Base-by-base conservation (phyloP, 2,329 filamentous ascomycete genomes). In the Polytolypa hystricis region DNA sequence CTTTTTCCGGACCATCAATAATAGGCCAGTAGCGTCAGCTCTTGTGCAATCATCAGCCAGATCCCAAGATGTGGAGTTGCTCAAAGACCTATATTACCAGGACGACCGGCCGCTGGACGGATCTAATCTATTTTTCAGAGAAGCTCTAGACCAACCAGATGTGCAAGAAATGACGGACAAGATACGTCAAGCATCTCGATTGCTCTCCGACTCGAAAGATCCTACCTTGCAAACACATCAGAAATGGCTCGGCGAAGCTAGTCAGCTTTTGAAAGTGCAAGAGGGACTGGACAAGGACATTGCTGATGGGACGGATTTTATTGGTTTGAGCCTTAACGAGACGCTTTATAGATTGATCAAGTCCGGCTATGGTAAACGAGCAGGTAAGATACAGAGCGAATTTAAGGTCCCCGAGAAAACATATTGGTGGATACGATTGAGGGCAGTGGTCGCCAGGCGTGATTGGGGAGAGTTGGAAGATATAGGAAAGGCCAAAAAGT, bases 81-180 rank as follows among this genome's bases (percentile, higher is more conserved):
- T 98, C 17, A 98, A 96, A 53, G 91, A 96, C 54, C 68, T 98
- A 3, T 98, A 91, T 64, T 98, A 98, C 56, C 91, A 96, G 62
- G 91, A 96, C 51, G 91, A 98, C 56, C 77, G 89, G 4, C 77
- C 87, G 3, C 67, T 86, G 4, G 91, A 96, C 46, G 86, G 91
- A 3, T 83, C 89, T 0, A 82, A 85, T 40, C 77, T 98, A 2
- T 82, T 96, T 41, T 67, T 98, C 10, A 76, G 77, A 14, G 89
- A 98, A 60, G 84, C 87, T 1, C 67, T 98, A 5, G 64, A 71
- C 4, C 83, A 91, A 52, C 70, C 77, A 1, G 77, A 82, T 43
- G 67, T 77, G 17, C 71, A 78, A 21, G 79, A 77, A 1, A 73
- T 83, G 4, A 72, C 74, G 1, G 91, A 96, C 57, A 96, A 95